These are phyloP conservation scores for Boletus vinaceobasis DNA, from an alignment of 768 basidiomycete genomes.

Conservation along the genomic window DNA sequence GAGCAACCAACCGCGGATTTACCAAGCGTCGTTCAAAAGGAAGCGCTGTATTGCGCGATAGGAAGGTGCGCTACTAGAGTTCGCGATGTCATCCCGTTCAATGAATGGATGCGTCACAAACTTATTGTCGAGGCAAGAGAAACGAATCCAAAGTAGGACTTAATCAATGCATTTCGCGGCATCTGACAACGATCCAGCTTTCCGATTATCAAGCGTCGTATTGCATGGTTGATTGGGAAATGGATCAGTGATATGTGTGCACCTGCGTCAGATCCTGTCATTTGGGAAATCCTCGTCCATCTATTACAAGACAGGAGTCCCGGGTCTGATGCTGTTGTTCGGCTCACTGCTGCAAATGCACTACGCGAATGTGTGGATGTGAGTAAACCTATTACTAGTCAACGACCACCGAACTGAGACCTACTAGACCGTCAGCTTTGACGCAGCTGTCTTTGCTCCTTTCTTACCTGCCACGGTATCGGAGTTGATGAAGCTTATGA, in stretches of 20 bases:
- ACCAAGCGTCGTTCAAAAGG: slow-evolving; percentile 66
- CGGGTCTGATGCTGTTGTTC: slow-evolving; percentile 80
- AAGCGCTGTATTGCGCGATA: slow-evolving; percentile 84
- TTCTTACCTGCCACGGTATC: slow-evolving; percentile 58
- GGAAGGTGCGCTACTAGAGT: slow-evolving; percentile 75
- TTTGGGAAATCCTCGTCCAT: slow-evolving; percentile 82
- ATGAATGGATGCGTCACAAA: slow-evolving; percentile 62
- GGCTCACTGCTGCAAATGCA: slow-evolving; percentile 78
- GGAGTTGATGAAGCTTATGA: slow-evolving; percentile 67
- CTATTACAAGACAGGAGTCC: slow-evolving; percentile 66
- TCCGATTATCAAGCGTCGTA: slow-evolving; percentile 89
- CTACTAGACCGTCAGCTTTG: slow-evolving; percentile 60
- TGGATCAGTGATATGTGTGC: slow-evolving; percentile 73
- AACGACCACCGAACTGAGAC: slow-evolving; percentile 5
- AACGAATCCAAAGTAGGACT: slow-evolving; percentile 53
- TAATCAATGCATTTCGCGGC: neutral
- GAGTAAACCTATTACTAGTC: slow-evolving; percentile 30
- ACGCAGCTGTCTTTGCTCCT: slow-evolving; percentile 61
- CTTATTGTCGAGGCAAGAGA: slow-evolving; percentile 58
- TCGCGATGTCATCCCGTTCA: slow-evolving; percentile 62
- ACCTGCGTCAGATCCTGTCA: slow-evolving; percentile 52
- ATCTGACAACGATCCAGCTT: slow-evolving; percentile 47
- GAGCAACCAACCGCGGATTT: slow-evolving; percentile 52
- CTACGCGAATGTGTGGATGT: slow-evolving; percentile 85
- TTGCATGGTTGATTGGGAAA: slow-evolving; percentile 92